Evolutionary conservation across 495 filamentous ascomycete genomes (phyloP), one percentile per base, ranked within the genome.

Genomic region (Tuber calosporum): DNA sequence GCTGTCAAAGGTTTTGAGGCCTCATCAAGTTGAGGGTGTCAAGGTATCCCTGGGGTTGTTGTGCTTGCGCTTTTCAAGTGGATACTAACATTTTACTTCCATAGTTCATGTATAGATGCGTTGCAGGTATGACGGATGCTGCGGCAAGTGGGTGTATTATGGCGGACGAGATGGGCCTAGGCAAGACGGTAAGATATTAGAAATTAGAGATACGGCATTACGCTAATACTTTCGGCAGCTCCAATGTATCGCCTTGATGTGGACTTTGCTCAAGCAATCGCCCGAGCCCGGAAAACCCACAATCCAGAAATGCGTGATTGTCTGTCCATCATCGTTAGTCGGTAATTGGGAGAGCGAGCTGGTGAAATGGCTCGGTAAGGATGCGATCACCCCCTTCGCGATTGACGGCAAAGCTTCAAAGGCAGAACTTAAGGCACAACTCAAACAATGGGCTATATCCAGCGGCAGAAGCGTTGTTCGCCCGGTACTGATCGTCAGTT

Each of bases 401-500:
- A 91, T 98, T 74, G 96, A 99, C 79, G 95, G 95, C 19, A 99
- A 98, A 83, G 93, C 92, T 20, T 90, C 93, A 2, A 99, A 99
- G 82, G 91, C 94, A 74, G 96, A 98, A 75, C 86, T 99, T 58
- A 94, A 87, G 0, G 84, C 89, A 70, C 95, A 99, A 81, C 85
- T 99, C 53, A 91, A 92, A 41, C 95, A 99, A 83, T 99, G 95
- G 95, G 91, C 91, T 5, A 92, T 97, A 77, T 88, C 96, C 17
- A 92, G 87, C 58, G 95, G 95, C 7, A 90, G 95, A 58, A 86
- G 93, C n/a, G 89, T 99, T 34, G 93, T 93, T 34, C 87, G 95
- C 41, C 95, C 96, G 6, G 93, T 97, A n/a, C 90, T 99, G n/a
- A 99, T 99, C 69, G 93, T 99, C 69, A 98, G 95, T 1, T 99